Evolutionary conservation across 2,329 filamentous ascomycete species (phyloP).

Genomic region (Zalaria obscura): DNA sequence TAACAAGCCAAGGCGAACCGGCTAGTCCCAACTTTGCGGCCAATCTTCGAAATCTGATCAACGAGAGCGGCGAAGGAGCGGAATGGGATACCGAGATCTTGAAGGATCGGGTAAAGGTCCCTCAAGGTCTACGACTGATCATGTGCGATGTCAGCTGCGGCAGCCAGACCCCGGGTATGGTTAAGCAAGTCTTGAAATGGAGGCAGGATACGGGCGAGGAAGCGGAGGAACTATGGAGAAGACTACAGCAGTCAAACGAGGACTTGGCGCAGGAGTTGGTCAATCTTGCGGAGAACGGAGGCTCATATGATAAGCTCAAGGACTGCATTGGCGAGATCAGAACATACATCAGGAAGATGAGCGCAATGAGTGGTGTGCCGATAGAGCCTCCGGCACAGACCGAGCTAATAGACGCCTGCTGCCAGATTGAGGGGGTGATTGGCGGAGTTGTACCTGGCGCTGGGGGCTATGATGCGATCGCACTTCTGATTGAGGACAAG

Average conservation of each 20-base stretch:
- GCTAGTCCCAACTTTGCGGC: slow-evolving; percentile 52
- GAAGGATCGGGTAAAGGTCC: slow-evolving; percentile 57
- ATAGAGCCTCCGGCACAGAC: slow-evolving; percentile 86
- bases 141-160: slow-evolving; percentile 97
- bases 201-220: slow-evolving; percentile 46
- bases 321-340: slow-evolving; percentile 37
- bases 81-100: slow-evolving; percentile 70
- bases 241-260: slow-evolving; percentile 62
- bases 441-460: slow-evolving; percentile 90
- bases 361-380: slow-evolving; percentile 57
- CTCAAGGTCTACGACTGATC: slow-evolving; percentile 58
- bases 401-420: slow-evolving; percentile 63
- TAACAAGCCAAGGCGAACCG: slow-evolving; percentile 52
- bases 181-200: slow-evolving; percentile 82
- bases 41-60: slow-evolving; percentile 50
- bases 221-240: slow-evolving; percentile 59
- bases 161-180: slow-evolving; percentile 88
- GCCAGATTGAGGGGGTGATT: slow-evolving; percentile 60
- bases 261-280: slow-evolving; percentile 51
- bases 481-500: slow-evolving; percentile 64
- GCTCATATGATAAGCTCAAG: slow-evolving; percentile 39
- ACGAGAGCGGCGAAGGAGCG: slow-evolving; percentile 34
- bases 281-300: slow-evolving; percentile 30
- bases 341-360: slow-evolving; percentile 61
- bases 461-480: slow-evolving; percentile 83